Percentiles rank a stretch among this genome's conserved stretches.
Evolutionary conservation across 2,329 filamentous ascomycete genomes (phyloP).

Genomic region (Paraphaeosphaeria sporulosa): DNA sequence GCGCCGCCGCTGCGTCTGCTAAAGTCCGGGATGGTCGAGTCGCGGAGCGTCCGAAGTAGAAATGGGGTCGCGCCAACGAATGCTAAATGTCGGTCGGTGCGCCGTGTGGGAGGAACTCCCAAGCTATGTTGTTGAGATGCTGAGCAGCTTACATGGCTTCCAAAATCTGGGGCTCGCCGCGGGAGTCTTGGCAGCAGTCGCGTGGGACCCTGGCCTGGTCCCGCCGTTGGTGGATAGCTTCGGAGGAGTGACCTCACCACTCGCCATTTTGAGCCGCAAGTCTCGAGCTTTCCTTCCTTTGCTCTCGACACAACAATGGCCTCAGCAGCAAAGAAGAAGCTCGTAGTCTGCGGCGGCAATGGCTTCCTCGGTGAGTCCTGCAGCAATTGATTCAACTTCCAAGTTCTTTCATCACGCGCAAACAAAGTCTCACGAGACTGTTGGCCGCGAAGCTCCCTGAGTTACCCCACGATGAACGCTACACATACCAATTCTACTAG

Average conservation of each 20-base stretch:
- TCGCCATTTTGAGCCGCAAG: slow-evolving; percentile 19
- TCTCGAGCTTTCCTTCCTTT: neutral
- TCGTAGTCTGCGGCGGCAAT: slow-evolving; percentile 92
- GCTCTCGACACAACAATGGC: slow-evolving; percentile 50
- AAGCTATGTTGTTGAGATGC: neutral
- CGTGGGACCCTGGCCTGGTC: slow-evolving; percentile 23
- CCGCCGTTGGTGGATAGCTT: slow-evolving; percentile 12
- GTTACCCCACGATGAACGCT: too few species aligned
- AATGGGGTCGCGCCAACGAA: neutral
- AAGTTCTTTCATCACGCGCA: too few species aligned
- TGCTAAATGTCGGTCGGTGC: neutral
- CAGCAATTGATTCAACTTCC: too few species aligned
- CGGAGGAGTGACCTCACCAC: slow-evolving; percentile 47
- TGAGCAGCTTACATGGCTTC: neutral
- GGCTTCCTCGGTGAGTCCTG: slow-evolving; percentile 77
- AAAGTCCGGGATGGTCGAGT: neutral
- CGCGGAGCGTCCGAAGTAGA: neutral
- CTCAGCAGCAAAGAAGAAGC: slow-evolving; percentile 71
- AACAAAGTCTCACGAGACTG: too few species aligned
- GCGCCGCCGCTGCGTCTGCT: slow-evolving; percentile 14
- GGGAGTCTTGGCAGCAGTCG: slow-evolving; percentile 16
- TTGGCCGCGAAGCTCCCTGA: too few species aligned
- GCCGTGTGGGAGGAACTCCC: neutral
- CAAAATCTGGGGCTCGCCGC: slow-evolving; percentile 19
- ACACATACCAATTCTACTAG: too few species aligned